These are phyloP conservation scores for Penicillium sp. DNA, from an alignment of 2,329 filamentous ascomycete species.

Conservation along the genomic window DNA sequence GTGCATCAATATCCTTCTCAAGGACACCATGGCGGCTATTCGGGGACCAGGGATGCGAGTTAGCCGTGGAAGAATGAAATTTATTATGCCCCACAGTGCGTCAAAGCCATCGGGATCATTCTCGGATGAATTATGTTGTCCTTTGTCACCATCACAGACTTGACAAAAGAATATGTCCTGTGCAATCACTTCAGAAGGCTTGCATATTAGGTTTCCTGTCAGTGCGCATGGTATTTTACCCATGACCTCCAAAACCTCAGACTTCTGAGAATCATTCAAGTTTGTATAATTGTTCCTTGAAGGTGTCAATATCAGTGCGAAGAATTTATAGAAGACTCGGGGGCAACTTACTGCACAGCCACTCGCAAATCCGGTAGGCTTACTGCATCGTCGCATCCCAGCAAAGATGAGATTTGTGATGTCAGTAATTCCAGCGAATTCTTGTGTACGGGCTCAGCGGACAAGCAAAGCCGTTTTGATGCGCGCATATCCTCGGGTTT, in stretches of 20 bases:
- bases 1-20: constrained; percentile 66
- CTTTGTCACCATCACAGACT: constrained; percentile 34
- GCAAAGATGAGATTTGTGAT: constrained; percentile 26
- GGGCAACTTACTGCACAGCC: constrained; percentile 49
- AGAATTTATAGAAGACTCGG: neutral
- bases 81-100: constrained; percentile 40
- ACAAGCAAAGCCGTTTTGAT: constrained; percentile 33
- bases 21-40: constrained; percentile 63
- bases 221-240: constrained; percentile 54
- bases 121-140: constrained; percentile 9
- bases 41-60: constrained; percentile 54
- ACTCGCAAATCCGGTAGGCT: constrained; percentile 40
- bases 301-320: constrained; percentile 8
- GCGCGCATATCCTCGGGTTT: constrained; percentile 21
- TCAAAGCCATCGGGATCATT: constrained; percentile 21
- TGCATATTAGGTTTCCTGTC: constrained; percentile 42
- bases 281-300: constrained; percentile 42
- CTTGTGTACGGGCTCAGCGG: constrained; percentile 31
- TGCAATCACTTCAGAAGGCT: constrained; percentile 22
- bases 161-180: constrained; percentile 29
- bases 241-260: constrained; percentile 50
- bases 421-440: constrained; percentile 31
- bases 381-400: constrained; percentile 32
- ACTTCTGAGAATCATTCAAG: constrained; percentile 48
- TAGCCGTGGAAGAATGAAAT: constrained; percentile 39